Conservation (phyloP, 1,284 basidiomycete species). For the Malassezia equina region DNA sequence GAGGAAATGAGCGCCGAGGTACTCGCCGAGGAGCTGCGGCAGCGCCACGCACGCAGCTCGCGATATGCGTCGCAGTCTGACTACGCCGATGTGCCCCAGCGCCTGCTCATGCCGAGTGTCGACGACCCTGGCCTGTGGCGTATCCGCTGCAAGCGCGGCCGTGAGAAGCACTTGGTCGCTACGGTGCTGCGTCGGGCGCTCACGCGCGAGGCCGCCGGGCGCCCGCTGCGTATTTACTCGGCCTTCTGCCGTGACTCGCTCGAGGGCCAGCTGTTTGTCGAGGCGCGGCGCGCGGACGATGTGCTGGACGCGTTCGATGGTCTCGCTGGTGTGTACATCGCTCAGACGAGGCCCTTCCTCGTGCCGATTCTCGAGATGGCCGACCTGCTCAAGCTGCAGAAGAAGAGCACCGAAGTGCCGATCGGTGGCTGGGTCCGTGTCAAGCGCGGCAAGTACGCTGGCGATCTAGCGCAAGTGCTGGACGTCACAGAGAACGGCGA, state of each 20-base stretch:
- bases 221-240: constrained; percentile 73
- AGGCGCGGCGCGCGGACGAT: constrained; percentile 76
- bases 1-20: constrained; percentile 75
- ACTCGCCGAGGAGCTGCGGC: constrained; percentile 72
- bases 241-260: constrained; percentile 93
- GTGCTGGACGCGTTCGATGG: constrained; percentile 77
- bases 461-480: constrained; percentile 88
- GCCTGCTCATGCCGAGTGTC: constrained; percentile 90
- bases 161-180: constrained; percentile 83
- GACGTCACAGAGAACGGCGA: constrained; percentile 88
- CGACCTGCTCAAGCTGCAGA: constrained; percentile 86
- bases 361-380: constrained; percentile 99
- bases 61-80: constrained; percentile 53
- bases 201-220: constrained; percentile 52
- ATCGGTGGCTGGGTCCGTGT: constrained; percentile 91
- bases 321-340: constrained; percentile 76
- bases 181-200: constrained; percentile 87
- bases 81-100: constrained; percentile 68
- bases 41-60: constrained; percentile 60
- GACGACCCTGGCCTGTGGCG: constrained; percentile 94
- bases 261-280: constrained; percentile 88
- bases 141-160: constrained; percentile 82
- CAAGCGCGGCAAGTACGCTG: constrained; percentile 82
- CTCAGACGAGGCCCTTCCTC: constrained; percentile 60
- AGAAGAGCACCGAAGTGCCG: constrained; percentile 74